phyloP scores from a whole-genome alignment of 257 asterid genomes.

The Salvia splendens region DNA sequence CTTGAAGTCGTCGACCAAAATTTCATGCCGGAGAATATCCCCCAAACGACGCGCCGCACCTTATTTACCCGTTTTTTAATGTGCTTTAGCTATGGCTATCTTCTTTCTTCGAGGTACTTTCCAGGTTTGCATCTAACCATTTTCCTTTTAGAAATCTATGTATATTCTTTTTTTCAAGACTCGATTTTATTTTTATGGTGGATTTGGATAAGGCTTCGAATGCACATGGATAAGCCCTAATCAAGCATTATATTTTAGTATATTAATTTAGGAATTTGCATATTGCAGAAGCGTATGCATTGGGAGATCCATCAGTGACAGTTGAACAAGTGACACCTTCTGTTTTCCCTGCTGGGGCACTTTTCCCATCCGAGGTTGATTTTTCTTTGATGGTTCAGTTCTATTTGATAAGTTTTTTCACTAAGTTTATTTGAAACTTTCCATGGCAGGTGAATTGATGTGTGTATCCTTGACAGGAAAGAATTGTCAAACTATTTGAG shows the following conservation, averaged over 20 bases:
- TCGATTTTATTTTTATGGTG: too few species aligned
- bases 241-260: too few species aligned
- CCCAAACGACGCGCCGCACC: conserved; percentile 56
- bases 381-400: conserved; percentile 24
- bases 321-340: conserved; percentile 84
- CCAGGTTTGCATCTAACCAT: conserved; percentile 64
- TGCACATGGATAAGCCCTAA: background rate
- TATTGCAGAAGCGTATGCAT: conserved; percentile 80
- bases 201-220: background rate
- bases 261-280: conserved; percentile 4
- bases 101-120: conserved; percentile 75
- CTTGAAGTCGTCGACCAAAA: conserved; percentile 22
- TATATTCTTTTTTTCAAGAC: background rate
- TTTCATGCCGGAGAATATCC: conserved; percentile 38
- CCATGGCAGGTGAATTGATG: conserved; percentile 51
- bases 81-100: conserved; percentile 45
- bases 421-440: conserved; percentile 22
- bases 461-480: conserved; percentile 74
- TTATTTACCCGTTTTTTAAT: conserved; percentile 57
- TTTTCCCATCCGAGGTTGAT: conserved; percentile 82
- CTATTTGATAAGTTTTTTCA: background rate
- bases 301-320: conserved; percentile 87
- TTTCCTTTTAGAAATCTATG: background rate
- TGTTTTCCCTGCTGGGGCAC: conserved; percentile 63
- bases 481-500: conserved; percentile 86